Base-by-base conservation (phyloP, 371 early-diverging fungal genomes). In the Mortierella sp. region DNA sequence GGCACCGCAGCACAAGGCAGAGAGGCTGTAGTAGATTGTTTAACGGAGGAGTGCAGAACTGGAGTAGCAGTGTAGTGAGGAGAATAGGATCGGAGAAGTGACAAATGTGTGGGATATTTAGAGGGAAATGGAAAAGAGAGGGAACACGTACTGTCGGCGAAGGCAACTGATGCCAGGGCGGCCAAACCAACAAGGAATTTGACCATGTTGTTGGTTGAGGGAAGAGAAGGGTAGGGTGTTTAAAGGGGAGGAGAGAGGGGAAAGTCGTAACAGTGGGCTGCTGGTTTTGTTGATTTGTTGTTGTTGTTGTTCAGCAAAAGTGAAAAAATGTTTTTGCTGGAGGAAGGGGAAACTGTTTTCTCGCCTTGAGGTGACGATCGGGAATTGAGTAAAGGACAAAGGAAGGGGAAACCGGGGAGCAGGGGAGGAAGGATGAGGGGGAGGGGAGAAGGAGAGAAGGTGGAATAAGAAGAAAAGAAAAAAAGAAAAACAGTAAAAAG, bases 81-180 rank as follows among this genome's bases (percentile, higher is more conserved):
- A 16, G 31, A 26, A 26, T 3, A 11, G 16, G 11, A 31, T 11
- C 4, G 34, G 58, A 16, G 58, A 34, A 19, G 29, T 3, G 2
- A 44, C 0, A 34, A n/a, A n/a, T 16, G 43, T 40, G 68, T 37
- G 29, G 53, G 11, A 43, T 16, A 16, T n/a, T 24, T 39, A 4
- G 47, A 13, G 4, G 37, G 29, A 16, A 16, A n/a, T n/a, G 45
- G 10, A 26, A 34, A 47, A 47, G 71, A 52, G 41, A 31, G 24
- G 26, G 52, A 50, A 44, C 66, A 79, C 79, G 37, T 79, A 79
- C 80, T 79, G 69, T 79, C 80, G 22, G 80, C 80, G 47, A 75
- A 55, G 72, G 76, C 80, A 43, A 75, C 9, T 26, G 80, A 71
- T 43, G 80, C 80, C 76, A 79, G 44, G 13, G 76, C 31, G 69